Conservation (phyloP, 371 early-diverging fungal genomes). For the Dinochytrium kinnereticum region DNA sequence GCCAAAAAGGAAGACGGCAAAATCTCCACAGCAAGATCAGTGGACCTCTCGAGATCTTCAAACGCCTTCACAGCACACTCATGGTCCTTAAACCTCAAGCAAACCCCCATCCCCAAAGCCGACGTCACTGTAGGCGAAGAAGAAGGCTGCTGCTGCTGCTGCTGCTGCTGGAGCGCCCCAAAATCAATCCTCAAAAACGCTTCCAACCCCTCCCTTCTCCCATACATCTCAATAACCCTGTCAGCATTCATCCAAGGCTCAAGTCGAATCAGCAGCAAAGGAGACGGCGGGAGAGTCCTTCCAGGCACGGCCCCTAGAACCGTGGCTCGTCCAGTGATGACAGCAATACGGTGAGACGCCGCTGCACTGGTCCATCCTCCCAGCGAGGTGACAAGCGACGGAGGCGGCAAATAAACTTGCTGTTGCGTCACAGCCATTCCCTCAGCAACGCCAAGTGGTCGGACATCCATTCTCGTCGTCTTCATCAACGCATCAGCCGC, state of each 20-base stretch:
- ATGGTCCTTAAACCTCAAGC: background rate
- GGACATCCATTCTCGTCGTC: slow-evolving; percentile 2
- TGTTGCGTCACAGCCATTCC: background rate
- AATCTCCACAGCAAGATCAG: background rate
- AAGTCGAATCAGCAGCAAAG: background rate
- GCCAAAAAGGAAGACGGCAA: background rate
- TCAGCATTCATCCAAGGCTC: background rate
- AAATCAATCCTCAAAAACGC: background rate
- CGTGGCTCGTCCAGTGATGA: background rate
- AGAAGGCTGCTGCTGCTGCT: too few relatives aligned
- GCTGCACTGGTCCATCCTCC: background rate
- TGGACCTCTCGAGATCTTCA: background rate
- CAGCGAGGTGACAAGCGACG: background rate
- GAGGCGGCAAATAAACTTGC: background rate
- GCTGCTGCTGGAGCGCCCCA: too few relatives aligned
- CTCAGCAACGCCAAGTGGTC: background rate
- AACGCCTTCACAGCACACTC: background rate
- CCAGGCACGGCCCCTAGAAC: background rate
- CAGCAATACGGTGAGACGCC: background rate
- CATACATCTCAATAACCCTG: background rate
- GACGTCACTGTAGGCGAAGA: background rate
- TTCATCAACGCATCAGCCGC: slow-evolving; percentile 1
- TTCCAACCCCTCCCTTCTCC: background rate
- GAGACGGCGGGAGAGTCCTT: background rate
- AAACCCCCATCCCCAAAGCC: background rate